A percentile compares a stretch with the other conserved stretches of the same genome.
phyloP scores from a whole-genome alignment of 257 asterid species.

The Solanum pimpinellifolium region DNA sequence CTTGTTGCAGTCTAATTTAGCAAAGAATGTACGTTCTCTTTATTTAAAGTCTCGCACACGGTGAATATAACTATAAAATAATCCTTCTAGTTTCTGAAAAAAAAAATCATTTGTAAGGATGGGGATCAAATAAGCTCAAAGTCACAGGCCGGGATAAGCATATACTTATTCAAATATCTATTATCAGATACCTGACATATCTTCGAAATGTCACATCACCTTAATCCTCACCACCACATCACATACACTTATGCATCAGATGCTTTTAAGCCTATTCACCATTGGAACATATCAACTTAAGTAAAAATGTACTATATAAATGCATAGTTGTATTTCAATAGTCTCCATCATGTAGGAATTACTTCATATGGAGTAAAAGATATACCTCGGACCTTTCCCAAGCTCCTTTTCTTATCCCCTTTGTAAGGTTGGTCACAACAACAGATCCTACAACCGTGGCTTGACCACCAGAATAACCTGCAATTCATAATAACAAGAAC shows the following conservation, averaged over 20 bases:
- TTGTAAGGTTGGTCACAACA: constrained; percentile 52
- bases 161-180: not conserved
- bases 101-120: not conserved
- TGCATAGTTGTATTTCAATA: not conserved
- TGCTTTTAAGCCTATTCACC: not conserved
- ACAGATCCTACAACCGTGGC: constrained; percentile 78
- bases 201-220: not conserved
- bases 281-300: not conserved
- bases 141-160: not conserved
- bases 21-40: not conserved
- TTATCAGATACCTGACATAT: not conserved
- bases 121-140: not conserved
- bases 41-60: not conserved
- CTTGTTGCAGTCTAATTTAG: not conserved
- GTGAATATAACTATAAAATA: not conserved
- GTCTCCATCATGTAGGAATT: not conserved
- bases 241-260: not conserved
- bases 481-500: not conserved
- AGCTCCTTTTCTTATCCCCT: constrained; percentile 62
- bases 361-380: not conserved
- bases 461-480: constrained; percentile 79
- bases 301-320: not conserved
- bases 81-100: not conserved
- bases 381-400: constrained; percentile 87
- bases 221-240: not conserved